phyloP scores from a whole-genome alignment of 176 grass and related monocot genomes.

The Hordeum marinum region DNA sequence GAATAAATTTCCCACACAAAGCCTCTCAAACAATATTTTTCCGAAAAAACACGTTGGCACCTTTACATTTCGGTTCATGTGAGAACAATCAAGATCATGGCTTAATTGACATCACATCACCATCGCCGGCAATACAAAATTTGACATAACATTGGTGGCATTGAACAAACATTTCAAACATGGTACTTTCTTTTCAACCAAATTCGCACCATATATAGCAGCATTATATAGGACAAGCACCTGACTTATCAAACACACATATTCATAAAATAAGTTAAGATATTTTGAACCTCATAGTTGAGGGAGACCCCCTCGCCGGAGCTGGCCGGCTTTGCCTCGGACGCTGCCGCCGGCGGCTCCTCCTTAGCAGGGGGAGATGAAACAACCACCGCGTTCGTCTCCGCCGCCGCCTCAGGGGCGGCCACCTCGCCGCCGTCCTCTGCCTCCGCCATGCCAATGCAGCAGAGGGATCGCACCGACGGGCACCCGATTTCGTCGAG shows the following conservation, averaged over 20 bases:
- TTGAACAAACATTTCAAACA: neutral
- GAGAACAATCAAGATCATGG: neutral
- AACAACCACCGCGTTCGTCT: neutral
- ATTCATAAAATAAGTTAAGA: neutral
- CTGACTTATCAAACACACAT: neutral
- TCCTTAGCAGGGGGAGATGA: neutral
- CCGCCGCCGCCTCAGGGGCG: neutral
- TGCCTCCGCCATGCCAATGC: neutral
- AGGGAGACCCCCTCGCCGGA: slow-evolving; percentile 56
- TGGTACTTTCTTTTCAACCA: neutral
- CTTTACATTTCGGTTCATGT: neutral
- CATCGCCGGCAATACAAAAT: neutral
- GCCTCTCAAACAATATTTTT: neutral
- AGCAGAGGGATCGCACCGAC: neutral
- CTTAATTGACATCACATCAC: neutral
- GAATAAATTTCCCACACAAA: neutral
- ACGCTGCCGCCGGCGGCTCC: neutral
- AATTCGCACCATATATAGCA: neutral
- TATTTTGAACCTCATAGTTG: slow-evolving; percentile 69
- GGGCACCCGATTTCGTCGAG: neutral
- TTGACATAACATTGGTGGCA: neutral
- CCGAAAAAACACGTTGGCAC: neutral
- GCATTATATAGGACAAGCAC: neutral
- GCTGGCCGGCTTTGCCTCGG: neutral
- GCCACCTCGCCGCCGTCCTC: slow-evolving; percentile 3